Evolutionary conservation across 1,284 basidiomycete species (phyloP), one percentile per base, ranked within the genome.

Genomic region (Cryptococcus jaspeensis): DNA sequence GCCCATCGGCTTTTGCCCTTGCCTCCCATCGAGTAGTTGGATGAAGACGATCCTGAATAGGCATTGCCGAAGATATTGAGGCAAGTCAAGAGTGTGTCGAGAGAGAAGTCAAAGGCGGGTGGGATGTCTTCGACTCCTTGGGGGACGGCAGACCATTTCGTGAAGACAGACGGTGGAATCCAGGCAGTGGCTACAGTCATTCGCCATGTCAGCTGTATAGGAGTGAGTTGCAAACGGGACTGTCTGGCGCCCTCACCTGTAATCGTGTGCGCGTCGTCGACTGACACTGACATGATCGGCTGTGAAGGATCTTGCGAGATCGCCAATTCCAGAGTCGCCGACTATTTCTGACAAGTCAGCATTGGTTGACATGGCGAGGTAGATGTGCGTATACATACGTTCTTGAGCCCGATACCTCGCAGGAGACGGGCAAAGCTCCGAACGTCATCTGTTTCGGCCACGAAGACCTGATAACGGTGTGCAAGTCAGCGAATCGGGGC

Each of bases 31-130:
- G 39, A 37, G 15, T 18, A 38, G 28, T 12, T 41, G 23, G 39
- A 28, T 20, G 23, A 41, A 39, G 9, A 51, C 69, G 71, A 44
- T 16, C 79, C 79, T 5, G 28, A 32, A 9, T 32, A 32, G 1
- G 89, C 89, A 6, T 90, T 90, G 12, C 93, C 92, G 68, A 94
- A 96, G 55, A 96, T 87, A 72, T 94, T 92, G 42, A 97, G 81
- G 66, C 90, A 93, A 66, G 94, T 91, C 55, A 95, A 83, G 53
- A 95, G 78, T 0, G 87, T 87, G 69, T 85, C 84, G 35, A 97
- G 83, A 3, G 87, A 87, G 56, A 96, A 82, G 71, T 94, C 90
- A 68, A 96, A 92, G 0, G 44, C 76, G 68, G 40, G 79, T 20
- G 50, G 59, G 12, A 9, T 32, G n/a, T 36, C 40, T 44, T 52